Base-by-base conservation (phyloP, 2,329 filamentous ascomycete species). In the Alternaria gansuensis region DNA sequence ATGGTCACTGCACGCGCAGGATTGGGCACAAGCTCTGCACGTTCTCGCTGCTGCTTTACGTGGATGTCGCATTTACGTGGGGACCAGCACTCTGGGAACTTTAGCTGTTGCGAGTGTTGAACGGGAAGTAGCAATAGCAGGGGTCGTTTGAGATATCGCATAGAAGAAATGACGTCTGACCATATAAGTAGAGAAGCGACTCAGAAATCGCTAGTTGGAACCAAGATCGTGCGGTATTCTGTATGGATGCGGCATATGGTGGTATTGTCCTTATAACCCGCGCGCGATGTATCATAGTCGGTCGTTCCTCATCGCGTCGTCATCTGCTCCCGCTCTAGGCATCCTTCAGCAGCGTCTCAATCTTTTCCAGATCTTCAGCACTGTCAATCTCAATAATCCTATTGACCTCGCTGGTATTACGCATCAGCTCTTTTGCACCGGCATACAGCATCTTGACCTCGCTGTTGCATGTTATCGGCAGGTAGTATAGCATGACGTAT, bases 401-500 rank as follows among this genome's bases (percentile, higher is more conserved):
- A 53, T 90, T 89, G n/a, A 93, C 93, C 81, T 97, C 93, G 59
- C 91, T 91, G 54, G 92, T 96, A 74, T 92, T 96, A 65, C 93
- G 88, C 90, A 98, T 93, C 77, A 98, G 80, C 81, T 99, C 95
- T 80, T 97, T 97, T 41, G 95, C 95, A 37, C 93, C 91, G 29
- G 95, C 95, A 77, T 98, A 99, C 75, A 95, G 82, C 95, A 98
- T 98, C 68, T 92, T 88, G 74, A 90, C 82, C 74, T 93, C 91
- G 67, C 85, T 87, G 77, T 96, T 97, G 81, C 92, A 95, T 48
- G 94, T 97, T 51, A 89, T 90, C 7, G 95, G 95, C 23, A 98
- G 87, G 81, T 97, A 98, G 82, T 96, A 97, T 23, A 99, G 81
- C 76, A 98, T 87, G 45, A 97, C 92, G 77, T 99, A 99, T 9